Conservation (phyloP, 495 filamentous ascomycete species). For the Trichoderma erinaceum region DNA sequence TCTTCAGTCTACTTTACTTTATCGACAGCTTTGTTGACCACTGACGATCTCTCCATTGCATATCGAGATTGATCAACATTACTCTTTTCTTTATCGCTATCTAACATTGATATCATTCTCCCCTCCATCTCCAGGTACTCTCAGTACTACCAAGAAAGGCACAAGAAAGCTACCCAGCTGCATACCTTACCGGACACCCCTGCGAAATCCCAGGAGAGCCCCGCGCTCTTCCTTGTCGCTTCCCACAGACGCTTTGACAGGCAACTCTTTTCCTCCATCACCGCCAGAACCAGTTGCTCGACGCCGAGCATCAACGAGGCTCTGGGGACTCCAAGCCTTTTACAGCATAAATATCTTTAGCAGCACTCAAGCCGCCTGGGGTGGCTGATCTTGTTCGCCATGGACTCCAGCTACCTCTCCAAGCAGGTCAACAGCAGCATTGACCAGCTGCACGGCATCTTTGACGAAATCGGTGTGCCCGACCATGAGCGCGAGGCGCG, state of each 20-base stretch:
- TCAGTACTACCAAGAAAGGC: neutral
- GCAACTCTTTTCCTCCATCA: neutral
- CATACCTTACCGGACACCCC: neutral
- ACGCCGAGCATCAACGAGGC: neutral
- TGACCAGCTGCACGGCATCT: conserved; percentile 81
- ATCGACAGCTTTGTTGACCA: neutral
- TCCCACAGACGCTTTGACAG: neutral
- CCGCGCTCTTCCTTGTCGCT: neutral
- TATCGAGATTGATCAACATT: neutral
- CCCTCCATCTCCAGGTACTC: neutral
- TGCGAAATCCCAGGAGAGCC: neutral
- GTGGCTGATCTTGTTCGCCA: conserved; percentile 29
- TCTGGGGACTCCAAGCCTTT: neutral
- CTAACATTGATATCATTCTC: neutral
- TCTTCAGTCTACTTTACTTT: neutral
- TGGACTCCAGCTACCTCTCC: conserved; percentile 88
- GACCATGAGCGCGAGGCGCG: conserved; percentile 82
- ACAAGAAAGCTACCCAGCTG: neutral
- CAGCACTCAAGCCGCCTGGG: neutral
- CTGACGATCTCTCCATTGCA: neutral
- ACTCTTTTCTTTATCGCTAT: neutral
- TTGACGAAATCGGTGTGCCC: conserved; percentile 92
- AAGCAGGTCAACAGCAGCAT: conserved; percentile 93
- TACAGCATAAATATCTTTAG: neutral
- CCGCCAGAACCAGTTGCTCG: neutral